Evolutionary conservation across 129 eudicot species (phyloP), one percentile per base, ranked within the genome.

Genomic region (Ambrosia trifida): DNA sequence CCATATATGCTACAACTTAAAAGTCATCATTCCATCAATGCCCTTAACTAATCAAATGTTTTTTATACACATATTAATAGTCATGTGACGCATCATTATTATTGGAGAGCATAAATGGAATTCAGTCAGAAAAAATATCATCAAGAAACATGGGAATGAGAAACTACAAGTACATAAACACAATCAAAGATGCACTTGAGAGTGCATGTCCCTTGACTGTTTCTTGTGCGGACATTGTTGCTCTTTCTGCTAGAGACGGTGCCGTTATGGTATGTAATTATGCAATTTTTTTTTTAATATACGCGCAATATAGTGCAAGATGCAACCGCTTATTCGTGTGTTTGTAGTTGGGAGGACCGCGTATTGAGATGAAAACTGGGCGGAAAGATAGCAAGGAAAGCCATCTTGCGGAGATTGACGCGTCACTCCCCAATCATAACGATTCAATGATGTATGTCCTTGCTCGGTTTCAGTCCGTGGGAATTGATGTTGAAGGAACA

Each of bases 211-310:
- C 98, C 5, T 52, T 30, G 74, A 86, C 93, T 11, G 97, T 91
- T 76, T 91, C 96, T 50, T 91, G 97, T 75, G 97, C 97, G 14
- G 97, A 91, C 72, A 73, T 88, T 50, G 77, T 91, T 53, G 97
- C 96, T 60, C 97, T 91, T 73, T 83, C 96, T 3, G 97, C 97
- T 14, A 80, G 97, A 75, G 96, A 91, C 31, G 97, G 94, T 31
- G 79, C 61, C 36, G 81, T 77, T 41, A 18, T 84, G 94, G 97
- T 91, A 91, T 65, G 53, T 30, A 12, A 19, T 1, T 4, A 58
- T 58, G 64, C 64, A 58, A 18, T 58, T 12, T 44, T 49, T 47
- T 54, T 43, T 5, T 14, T 62, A 4, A 13, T 35, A 61, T 51
- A 63, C 43, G 14, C 43, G 32, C 14, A 20, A 56, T n/a, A n/a